A percentile compares a stretch with the other conserved stretches of the same genome.
Evolutionary conservation across 176 grass and related monocot genomes (phyloP).

Genomic region (Avena sativa): DNA sequence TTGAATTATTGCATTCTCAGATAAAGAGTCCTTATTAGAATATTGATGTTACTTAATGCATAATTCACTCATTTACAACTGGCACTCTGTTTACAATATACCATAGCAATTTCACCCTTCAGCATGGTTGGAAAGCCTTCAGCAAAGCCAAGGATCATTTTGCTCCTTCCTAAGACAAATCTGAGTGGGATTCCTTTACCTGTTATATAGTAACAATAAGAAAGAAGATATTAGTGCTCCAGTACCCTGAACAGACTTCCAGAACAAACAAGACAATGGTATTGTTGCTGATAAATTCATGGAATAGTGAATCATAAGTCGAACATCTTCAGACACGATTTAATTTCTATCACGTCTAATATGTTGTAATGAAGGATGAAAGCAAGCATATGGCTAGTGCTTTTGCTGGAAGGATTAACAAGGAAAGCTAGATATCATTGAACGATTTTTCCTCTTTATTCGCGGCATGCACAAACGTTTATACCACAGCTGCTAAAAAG

Average conservation of each 20-base stretch:
- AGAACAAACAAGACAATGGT: constrained; percentile 36
- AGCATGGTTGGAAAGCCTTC: constrained; percentile 93
- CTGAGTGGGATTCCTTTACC: constrained; percentile 87
- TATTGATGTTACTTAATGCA: constrained; percentile 6
- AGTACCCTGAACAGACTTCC: neutral
- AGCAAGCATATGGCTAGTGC: neutral
- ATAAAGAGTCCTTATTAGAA: neutral
- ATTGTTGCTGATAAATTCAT: neutral
- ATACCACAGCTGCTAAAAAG: neutral
- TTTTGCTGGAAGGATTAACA: constrained; percentile 12
- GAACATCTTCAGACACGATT: neutral
- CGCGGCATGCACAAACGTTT: neutral
- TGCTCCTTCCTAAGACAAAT: constrained; percentile 91
- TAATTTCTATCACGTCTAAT: neutral
- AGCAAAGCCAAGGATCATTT: constrained; percentile 93
- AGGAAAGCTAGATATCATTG: neutral
- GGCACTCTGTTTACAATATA: constrained; percentile 50
- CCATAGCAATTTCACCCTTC: constrained; percentile 92
- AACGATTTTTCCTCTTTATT: neutral
- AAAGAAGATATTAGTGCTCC: constrained; percentile 35
- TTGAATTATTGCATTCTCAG: constrained; percentile 7
- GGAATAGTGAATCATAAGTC: neutral
- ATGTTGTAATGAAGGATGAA: neutral
- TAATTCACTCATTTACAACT: constrained; percentile 11
- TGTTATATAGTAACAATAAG: constrained; percentile 48